These are phyloP conservation scores for Tylopilus sp. DNA, from an alignment of 768 basidiomycete species.

Conservation along the genomic window DNA sequence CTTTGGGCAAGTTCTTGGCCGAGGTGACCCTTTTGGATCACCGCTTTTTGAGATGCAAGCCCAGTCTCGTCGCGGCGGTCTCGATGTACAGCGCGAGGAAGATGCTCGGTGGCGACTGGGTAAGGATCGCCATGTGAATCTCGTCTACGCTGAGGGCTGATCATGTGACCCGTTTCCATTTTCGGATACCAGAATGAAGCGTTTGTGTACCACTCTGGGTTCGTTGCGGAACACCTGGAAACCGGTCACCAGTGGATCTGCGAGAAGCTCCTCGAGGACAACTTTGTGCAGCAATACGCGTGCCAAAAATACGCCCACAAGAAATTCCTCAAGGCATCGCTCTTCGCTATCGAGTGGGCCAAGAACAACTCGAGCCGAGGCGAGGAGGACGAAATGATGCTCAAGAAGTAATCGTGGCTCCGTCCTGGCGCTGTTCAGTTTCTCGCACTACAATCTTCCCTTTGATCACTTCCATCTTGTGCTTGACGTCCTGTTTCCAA, in stretches of 20 bases:
- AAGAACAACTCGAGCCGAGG: constrained; percentile 43
- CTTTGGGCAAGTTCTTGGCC: constrained; percentile 94
- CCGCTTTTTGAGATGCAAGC: constrained; percentile 90
- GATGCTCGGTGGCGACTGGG: constrained; percentile 97
- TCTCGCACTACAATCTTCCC: constrained; percentile 23
- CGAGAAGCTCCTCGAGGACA: constrained; percentile 75
- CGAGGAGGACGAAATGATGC: constrained; percentile 29
- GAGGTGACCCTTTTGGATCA: constrained; percentile 94
- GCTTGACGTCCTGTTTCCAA: constrained; percentile 36
- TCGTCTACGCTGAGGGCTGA: constrained; percentile 3
- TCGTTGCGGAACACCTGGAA: constrained; percentile 82
- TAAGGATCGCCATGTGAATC: constrained; percentile 45
- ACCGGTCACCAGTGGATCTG: constrained; percentile 79
- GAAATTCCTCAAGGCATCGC: constrained; percentile 92
- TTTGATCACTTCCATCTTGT: constrained; percentile 27
- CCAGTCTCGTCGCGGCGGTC: constrained; percentile 89
- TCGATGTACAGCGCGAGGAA: constrained; percentile 94
- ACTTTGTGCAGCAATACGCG: constrained; percentile 82
- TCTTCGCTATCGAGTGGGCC: constrained; percentile 76
- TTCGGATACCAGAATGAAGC: constrained; percentile 64
- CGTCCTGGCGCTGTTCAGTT: constrained; percentile 15
- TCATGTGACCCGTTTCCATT: constrained; percentile 35
- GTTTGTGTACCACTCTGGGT: constrained; percentile 91
- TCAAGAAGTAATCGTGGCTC: constrained; percentile 27
- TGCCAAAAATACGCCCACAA: constrained; percentile 97